phyloP scores from a whole-genome alignment of 805 yeast species.

The Sugiyamaella valdiviana region DNA sequence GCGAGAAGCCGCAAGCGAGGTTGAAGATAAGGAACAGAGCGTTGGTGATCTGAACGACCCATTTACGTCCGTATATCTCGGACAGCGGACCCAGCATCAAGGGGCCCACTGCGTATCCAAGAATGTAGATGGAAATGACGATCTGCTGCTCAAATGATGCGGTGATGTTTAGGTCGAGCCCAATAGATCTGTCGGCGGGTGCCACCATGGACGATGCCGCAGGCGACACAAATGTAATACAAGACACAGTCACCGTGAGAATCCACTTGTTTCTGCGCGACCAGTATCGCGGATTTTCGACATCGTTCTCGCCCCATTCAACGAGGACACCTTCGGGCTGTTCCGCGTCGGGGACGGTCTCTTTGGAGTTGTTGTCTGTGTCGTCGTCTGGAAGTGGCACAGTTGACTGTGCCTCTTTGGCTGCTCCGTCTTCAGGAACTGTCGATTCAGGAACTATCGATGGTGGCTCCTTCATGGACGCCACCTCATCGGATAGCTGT shows the following conservation, averaged over 20 bases:
- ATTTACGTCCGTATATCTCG: conserved; percentile 57
- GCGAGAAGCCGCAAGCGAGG: conserved; percentile 57
- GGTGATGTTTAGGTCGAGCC: conserved; percentile 40
- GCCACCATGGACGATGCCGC: conserved; percentile 57
- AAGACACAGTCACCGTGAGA: conserved; percentile 44
- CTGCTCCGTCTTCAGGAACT: too few relatives aligned
- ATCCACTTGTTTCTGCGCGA: conserved; percentile 34
- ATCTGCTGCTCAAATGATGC: conserved; percentile 42
- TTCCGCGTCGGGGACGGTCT: background rate
- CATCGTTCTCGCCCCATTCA: conserved; percentile 36
- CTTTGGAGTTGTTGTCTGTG: background rate
- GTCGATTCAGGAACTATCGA: too few relatives aligned
- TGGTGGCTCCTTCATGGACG: too few relatives aligned
- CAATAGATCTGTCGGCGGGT: conserved; percentile 49
- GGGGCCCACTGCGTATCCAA: conserved; percentile 66
- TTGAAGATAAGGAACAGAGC: conserved; percentile 37
- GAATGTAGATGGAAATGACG: conserved; percentile 54
- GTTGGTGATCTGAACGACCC: conserved; percentile 47
- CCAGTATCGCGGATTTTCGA: conserved; percentile 60
- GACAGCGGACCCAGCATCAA: conserved; percentile 59
- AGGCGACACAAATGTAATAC: conserved; percentile 54
- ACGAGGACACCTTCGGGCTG: conserved; percentile 7
- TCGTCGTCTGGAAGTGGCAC: background rate
- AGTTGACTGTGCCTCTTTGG: too few relatives aligned
- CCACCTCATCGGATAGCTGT: too few relatives aligned